Percentiles rank a stretch among this genome's conserved stretches.
These are phyloP conservation scores for Umbelopsis ramanniana DNA, from an alignment of 192 early-diverging fungal genomes.

Conservation along the genomic window DNA sequence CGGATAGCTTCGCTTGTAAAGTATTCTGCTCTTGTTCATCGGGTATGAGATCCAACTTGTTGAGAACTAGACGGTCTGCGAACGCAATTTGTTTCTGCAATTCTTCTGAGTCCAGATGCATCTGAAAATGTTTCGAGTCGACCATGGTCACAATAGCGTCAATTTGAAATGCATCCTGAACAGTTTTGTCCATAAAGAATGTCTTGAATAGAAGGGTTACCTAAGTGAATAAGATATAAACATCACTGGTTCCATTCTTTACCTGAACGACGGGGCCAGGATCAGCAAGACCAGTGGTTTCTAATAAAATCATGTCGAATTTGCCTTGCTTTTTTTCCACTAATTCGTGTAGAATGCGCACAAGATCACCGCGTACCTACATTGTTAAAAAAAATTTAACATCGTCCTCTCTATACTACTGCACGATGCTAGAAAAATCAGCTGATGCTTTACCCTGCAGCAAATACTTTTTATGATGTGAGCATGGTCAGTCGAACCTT, in stretches of 20 bases:
- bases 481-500: too few relatives aligned
- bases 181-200: constrained; percentile 27
- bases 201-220: background rate
- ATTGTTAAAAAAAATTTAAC: too few relatives aligned
- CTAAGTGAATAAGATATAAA: background rate
- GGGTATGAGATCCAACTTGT: constrained; percentile 40
- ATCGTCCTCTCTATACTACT: too few relatives aligned
- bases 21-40: background rate
- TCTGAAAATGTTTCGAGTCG: constrained; percentile 35
- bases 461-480: background rate
- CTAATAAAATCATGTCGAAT: constrained; percentile 44
- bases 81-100: constrained; percentile 37
- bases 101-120: constrained; percentile 22
- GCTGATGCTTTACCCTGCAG: constrained; percentile 12
- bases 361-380: constrained; percentile 25
- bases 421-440: background rate
- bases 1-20: background rate
- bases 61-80: constrained; percentile 39
- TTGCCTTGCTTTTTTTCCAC: constrained; percentile 25
- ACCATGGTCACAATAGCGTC: constrained; percentile 40
- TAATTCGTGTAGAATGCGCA: constrained; percentile 24
- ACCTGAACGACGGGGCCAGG: constrained; percentile 44
- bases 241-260: background rate
- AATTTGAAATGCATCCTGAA: constrained; percentile 28
- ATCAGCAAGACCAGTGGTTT: constrained; percentile 47